These are phyloP conservation scores for Diplodia scrobiculata DNA, from an alignment of 2,329 filamentous ascomycete species.

Conservation along the genomic window DNA sequence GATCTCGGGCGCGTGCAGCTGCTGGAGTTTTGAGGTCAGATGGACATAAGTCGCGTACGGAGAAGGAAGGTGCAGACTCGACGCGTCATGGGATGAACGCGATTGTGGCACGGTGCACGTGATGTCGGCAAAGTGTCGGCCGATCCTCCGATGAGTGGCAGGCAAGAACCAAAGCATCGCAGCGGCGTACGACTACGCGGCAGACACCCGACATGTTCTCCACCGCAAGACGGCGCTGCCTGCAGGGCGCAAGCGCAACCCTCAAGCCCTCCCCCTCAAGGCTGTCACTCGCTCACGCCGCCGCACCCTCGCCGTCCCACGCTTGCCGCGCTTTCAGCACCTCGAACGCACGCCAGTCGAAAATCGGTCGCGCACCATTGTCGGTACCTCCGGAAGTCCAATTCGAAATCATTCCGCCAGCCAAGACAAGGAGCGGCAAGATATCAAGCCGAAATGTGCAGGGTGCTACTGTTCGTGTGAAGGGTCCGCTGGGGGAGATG, in stretches of 20 bases:
- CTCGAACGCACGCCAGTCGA: slow-evolving; percentile 67
- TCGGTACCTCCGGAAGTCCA: slow-evolving; percentile 62
- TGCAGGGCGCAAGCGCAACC: slow-evolving; percentile 56
- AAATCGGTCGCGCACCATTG: slow-evolving; percentile 72
- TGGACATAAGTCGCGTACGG: background rate
- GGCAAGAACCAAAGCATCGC: slow-evolving; percentile 16
- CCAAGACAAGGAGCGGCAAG: slow-evolving; percentile 56
- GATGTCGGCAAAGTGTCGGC: slow-evolving; percentile 9
- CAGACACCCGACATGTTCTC: slow-evolving; percentile 62
- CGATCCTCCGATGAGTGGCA: background rate
- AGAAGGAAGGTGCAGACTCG: background rate
- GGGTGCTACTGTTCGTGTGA: slow-evolving; percentile 70
- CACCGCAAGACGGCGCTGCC: slow-evolving; percentile 59
- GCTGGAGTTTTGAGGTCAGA: background rate
- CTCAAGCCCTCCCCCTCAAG: slow-evolving; percentile 38
- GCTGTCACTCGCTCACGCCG: slow-evolving; percentile 61
- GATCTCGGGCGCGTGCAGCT: background rate
- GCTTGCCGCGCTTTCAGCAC: slow-evolving; percentile 67
- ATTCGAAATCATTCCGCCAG: slow-evolving; percentile 67
- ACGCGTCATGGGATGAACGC: slow-evolving; percentile 13
- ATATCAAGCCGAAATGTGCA: slow-evolving; percentile 64
- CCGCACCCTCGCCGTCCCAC: slow-evolving; percentile 67
- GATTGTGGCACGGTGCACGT: slow-evolving; percentile 5
- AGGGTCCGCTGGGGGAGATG: slow-evolving; percentile 78
- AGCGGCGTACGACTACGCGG: background rate